Base-by-base conservation (phyloP, 768 basidiomycete genomes). In the Psilocybe cyanescens region DNA sequence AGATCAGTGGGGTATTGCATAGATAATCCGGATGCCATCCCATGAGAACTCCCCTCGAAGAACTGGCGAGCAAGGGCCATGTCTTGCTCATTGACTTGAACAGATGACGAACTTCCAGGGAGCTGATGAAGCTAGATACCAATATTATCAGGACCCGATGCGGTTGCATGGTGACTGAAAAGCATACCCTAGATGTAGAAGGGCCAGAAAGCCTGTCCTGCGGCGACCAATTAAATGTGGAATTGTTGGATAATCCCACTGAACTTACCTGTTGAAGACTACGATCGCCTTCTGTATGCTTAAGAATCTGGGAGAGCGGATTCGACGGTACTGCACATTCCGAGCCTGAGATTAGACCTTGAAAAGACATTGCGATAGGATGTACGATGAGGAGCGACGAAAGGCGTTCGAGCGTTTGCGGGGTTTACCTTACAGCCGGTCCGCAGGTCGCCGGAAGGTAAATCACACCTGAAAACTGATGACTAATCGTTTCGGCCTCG, bases 311-410 rank as follows among this genome's bases (percentile, higher is more conserved):
- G 2, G 92, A 87, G 28, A 99, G 80, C 2, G 96, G 95, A 71
- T 97, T 98, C 52, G 89, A 81, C 1, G 88, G 80, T 17, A 88
- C 84, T 11, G 90, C 91, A 75, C 95, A 97, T 76, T 98, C 97
- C 47, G 94, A 84, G 59, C 94, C 95, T 60, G 93, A 94, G 62
- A 95, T 85, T 44, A 95, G 79, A 59, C 88, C 82, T 78, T 91
- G 89, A 57, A 93, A 79, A 24, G 91, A 90, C 90, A 92, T 92
- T 62, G 58, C 54, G 33, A 49, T 31, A 9, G 58, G 52, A 17
- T 45, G 53, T 41, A 55, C 47, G 49, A 63, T 56, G 67, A 55
- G 53, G 16, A 28, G 33, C 28, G 50, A 51, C 28, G 55, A 46
- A 52, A 61, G 41, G 59, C 41, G 55, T 24, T 17, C 16, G 33